These are phyloP conservation scores for Pulveroboletus ravenelii DNA, from an alignment of 768 basidiomycete species.

Conservation along the genomic window DNA sequence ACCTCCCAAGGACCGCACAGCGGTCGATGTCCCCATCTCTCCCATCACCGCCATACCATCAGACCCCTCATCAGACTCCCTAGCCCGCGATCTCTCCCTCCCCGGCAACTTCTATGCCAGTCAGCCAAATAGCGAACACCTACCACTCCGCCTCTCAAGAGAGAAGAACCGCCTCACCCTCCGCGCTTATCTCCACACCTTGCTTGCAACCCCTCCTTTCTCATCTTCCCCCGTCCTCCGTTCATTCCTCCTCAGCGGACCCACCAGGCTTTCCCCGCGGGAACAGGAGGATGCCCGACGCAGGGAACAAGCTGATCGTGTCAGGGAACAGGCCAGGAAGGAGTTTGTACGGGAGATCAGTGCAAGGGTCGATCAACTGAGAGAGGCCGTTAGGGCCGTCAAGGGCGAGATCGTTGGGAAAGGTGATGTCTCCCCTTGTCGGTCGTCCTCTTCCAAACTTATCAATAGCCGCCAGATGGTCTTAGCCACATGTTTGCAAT, in stretches of 20 bases:
- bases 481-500: conserved; percentile 83
- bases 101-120: conserved; percentile 38
- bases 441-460: background rate
- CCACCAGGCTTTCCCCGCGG: conserved; percentile 59
- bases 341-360: conserved; percentile 86
- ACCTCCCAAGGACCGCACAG: conserved; percentile 84
- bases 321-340: conserved; percentile 83
- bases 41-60: background rate
- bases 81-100: conserved; percentile 71
- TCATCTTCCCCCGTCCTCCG: conserved; percentile 81
- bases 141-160: conserved; percentile 54
- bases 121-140: background rate
- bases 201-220: conserved; percentile 68
- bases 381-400: conserved; percentile 79
- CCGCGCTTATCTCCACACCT: conserved; percentile 81
- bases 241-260: conserved; percentile 78
- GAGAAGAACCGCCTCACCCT: conserved; percentile 96
- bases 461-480: conserved; percentile 55
- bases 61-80: conserved; percentile 30
- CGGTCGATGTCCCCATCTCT: conserved; percentile 45
- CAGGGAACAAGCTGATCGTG: conserved; percentile 84
- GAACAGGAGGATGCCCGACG: conserved; percentile 75
- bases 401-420: conserved; percentile 92
- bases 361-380: conserved; percentile 75
- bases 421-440: conserved; percentile 41